phyloP scores from a whole-genome alignment of 2,329 filamentous ascomycete species.

The Aurifilum marmelostoma region DNA sequence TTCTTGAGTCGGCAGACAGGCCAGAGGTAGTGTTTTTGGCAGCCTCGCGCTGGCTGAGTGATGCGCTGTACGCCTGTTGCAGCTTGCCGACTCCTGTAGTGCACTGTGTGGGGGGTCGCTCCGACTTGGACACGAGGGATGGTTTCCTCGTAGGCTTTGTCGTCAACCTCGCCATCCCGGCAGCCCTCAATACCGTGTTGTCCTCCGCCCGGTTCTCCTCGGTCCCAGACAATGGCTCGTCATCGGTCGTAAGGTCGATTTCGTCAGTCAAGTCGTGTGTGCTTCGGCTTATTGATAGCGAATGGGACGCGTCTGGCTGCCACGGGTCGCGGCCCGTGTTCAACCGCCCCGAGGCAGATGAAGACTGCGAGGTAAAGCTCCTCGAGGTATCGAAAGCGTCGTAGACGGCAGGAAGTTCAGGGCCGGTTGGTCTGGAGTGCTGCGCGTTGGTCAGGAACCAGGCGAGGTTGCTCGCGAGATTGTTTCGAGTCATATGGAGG shows the following conservation, averaged over 20 bases:
- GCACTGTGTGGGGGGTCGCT: slow-evolving; percentile 48
- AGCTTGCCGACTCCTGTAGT: slow-evolving; percentile 33
- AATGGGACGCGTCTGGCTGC: slow-evolving; percentile 12
- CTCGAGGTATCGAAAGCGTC: slow-evolving; percentile 34
- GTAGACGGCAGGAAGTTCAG: slow-evolving; percentile 41
- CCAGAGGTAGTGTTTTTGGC: slow-evolving; percentile 20
- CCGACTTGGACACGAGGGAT: slow-evolving; percentile 46
- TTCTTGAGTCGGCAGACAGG: slow-evolving; percentile 29
- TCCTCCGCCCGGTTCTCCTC: slow-evolving; percentile 5
- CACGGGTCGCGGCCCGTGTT: slow-evolving; percentile 6
- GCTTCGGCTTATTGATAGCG: slow-evolving; percentile 11
- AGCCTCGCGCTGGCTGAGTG: slow-evolving; percentile 33
- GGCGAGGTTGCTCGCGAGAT: slow-evolving; percentile 59
- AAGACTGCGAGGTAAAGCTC: slow-evolving; percentile 32
- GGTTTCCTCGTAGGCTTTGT: slow-evolving; percentile 51
- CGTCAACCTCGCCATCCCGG: slow-evolving; percentile 50
- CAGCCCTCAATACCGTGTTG: slow-evolving; percentile 30
- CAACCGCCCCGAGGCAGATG: slow-evolving; percentile 17
- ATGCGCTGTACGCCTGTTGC: slow-evolving; percentile 42
- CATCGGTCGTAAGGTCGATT: slow-evolving; percentile 32
- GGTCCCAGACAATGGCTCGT: slow-evolving; percentile 18
- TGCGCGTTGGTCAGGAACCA: slow-evolving; percentile 58
- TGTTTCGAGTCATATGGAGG: slow-evolving; percentile 63
- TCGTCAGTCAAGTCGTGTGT: slow-evolving; percentile 22
- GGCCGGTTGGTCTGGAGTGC: slow-evolving; percentile 43